Evolutionary conservation across 1,139 yeast species (phyloP).

Genomic region (Suhomyces wounanorum): DNA sequence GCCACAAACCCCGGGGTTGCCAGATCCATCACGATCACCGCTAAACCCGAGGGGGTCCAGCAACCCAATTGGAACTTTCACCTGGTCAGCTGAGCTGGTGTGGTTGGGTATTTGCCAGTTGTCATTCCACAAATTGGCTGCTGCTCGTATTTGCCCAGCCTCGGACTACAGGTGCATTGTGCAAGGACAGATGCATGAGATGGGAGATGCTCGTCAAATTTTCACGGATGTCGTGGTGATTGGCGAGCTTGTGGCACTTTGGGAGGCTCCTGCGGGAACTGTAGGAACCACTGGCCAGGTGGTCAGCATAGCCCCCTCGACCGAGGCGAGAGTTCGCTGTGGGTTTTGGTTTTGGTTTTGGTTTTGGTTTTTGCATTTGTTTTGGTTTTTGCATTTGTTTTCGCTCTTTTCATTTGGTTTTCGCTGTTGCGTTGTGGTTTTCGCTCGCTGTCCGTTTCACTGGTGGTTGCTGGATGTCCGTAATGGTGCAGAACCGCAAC

Average conservation of each 20-base stretch:
- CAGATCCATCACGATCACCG: not conserved
- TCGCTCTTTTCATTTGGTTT: no score
- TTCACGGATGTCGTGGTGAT: not conserved
- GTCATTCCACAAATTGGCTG: no score
- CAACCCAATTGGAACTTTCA: no score
- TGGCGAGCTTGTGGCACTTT: constrained; percentile 1
- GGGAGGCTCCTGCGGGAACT: not conserved
- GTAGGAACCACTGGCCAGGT: not conserved
- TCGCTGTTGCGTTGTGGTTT: no score
- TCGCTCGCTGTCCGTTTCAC: not conserved
- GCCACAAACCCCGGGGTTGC: not conserved
- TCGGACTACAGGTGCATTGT: not conserved
- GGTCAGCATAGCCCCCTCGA: not conserved
- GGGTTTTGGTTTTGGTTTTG: no score
- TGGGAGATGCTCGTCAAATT: constrained; percentile 8
- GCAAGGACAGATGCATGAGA: constrained; percentile 4
- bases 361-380: no score
- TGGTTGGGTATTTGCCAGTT: no score
- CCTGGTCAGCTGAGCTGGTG: no score
- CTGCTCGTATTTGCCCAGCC: not conserved
- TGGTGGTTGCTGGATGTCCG: not conserved
- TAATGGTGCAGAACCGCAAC: not conserved
- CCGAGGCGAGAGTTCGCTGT: not conserved
- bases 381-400: no score
- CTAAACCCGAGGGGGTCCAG: no score